A percentile compares a stretch with the other conserved stretches of the same genome.
These are phyloP conservation scores for Erythrobasidium yunnanense DNA, from an alignment of 768 basidiomycete species.

Conservation along the genomic window DNA sequence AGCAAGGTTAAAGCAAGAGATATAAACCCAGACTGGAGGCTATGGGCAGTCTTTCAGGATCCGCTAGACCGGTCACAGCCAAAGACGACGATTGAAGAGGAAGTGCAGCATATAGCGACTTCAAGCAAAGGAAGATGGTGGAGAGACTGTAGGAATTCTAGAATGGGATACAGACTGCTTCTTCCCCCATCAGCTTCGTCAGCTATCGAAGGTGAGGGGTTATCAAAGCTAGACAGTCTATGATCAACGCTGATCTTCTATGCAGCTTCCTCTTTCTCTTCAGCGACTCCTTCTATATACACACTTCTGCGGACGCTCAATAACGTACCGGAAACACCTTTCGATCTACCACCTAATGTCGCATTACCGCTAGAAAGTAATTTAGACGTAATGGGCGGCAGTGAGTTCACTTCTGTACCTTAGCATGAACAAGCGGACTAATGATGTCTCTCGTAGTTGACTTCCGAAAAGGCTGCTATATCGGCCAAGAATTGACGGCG, in stretches of 20 bases:
- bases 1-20: constrained; percentile 76
- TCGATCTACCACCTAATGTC: constrained; percentile 63
- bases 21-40: constrained; percentile 51
- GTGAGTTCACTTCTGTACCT: constrained; percentile 44
- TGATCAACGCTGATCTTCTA: too few species aligned
- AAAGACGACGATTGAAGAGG: constrained; percentile 28
- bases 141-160: not conserved
- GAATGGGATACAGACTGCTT: constrained; percentile 12
- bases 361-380: constrained; percentile 91
- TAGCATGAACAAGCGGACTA: constrained; percentile 7
- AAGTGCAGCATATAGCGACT: constrained; percentile 7
- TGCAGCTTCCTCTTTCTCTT: constrained; percentile 13
- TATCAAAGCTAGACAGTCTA: too few species aligned
- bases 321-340: constrained; percentile 76
- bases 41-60: constrained; percentile 44
- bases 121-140: constrained; percentile 7
- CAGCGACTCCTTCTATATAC: constrained; percentile 44
- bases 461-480: constrained; percentile 94
- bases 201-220: not conserved
- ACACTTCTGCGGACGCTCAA: constrained; percentile 63
- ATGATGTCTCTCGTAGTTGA: constrained; percentile 53
- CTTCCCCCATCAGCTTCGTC: constrained; percentile 14
- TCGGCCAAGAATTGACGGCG: constrained; percentile 93
- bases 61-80: constrained; percentile 8
- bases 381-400: constrained; percentile 83